Evolutionary conservation across 2,329 filamentous ascomycete species (phyloP).

Genomic region (Fusarium sarcochroum): DNA sequence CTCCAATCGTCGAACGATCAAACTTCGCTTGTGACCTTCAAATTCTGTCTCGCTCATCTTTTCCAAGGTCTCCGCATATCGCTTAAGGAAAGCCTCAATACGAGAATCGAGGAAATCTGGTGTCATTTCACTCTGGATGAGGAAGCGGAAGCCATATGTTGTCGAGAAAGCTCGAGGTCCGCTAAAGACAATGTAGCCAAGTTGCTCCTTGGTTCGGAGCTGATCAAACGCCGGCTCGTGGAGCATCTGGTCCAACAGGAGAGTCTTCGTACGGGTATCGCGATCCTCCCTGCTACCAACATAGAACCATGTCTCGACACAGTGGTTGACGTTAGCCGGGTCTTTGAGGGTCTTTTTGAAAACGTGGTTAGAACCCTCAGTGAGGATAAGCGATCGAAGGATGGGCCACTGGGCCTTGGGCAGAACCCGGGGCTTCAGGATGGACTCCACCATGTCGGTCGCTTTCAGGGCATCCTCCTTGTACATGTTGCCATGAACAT

Average conservation of each 20-base stretch:
- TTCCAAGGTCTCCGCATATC: conserved; percentile 75
- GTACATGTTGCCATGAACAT: conserved; percentile 93
- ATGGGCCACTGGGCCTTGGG: conserved; percentile 86
- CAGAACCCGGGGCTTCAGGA: conserved; percentile 79
- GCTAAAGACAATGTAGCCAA: conserved; percentile 96
- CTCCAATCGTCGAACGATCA: conserved; percentile 88
- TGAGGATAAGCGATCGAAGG: conserved; percentile 81
- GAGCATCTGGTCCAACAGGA: conserved; percentile 89
- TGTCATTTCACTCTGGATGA: conserved; percentile 93
- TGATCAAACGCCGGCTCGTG: conserved; percentile 96
- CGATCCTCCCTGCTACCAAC: conserved; percentile 79
- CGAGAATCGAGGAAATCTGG: conserved; percentile 87
- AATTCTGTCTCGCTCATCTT: conserved; percentile 88
- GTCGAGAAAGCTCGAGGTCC: conserved; percentile 79
- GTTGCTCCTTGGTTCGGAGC: conserved; percentile 94
- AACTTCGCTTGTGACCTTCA: conserved; percentile 89
- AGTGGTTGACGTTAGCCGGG: conserved; percentile 90
- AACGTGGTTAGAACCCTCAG: conserved; percentile 84
- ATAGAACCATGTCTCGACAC: conserved; percentile 83
- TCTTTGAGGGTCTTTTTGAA: conserved; percentile 87
- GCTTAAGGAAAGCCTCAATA: conserved; percentile 85
- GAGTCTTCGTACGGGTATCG: conserved; percentile 78
- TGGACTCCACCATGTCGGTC: conserved; percentile 85
- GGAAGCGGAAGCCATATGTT: conserved; percentile 86
- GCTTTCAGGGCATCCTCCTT: conserved; percentile 92